phyloP scores from a whole-genome alignment of 306 rosid genomes.

The Sindora glabra region DNA sequence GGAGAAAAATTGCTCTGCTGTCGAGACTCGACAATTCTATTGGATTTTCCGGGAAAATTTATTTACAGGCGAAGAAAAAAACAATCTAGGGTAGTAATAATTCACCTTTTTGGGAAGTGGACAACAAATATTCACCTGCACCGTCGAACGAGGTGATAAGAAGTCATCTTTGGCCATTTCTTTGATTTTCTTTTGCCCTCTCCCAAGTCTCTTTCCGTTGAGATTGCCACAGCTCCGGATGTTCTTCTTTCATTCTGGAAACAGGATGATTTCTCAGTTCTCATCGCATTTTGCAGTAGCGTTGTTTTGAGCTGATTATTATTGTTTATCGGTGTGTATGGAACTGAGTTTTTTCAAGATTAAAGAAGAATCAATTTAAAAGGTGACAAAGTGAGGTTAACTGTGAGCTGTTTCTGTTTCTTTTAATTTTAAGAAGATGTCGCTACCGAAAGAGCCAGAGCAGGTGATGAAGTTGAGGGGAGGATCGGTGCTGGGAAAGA shows the following conservation, averaged over 20 bases:
- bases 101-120: slow-evolving; percentile 2
- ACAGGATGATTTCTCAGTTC: background rate
- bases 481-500: slow-evolving; percentile 83
- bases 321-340: too few relatives aligned
- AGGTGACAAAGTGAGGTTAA: background rate
- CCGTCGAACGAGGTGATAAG: background rate
- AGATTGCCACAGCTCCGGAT: too few relatives aligned
- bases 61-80: too few relatives aligned
- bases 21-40: too few relatives aligned
- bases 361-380: background rate
- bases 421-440: slow-evolving; percentile 8
- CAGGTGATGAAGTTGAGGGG: slow-evolving; percentile 79
- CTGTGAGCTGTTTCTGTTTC: background rate
- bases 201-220: background rate
- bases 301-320: background rate
- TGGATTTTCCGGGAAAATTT: background rate
- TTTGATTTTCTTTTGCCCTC: background rate
- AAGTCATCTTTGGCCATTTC: background rate
- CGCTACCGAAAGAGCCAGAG: slow-evolving; percentile 55
- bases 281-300: background rate
- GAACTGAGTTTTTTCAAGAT: too few relatives aligned
- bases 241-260: background rate
- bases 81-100: background rate
- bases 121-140: background rate
- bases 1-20: background rate